phyloP scores from a whole-genome alignment of 192 early-diverging fungal genomes.

The Mortierella alpina region DNA sequence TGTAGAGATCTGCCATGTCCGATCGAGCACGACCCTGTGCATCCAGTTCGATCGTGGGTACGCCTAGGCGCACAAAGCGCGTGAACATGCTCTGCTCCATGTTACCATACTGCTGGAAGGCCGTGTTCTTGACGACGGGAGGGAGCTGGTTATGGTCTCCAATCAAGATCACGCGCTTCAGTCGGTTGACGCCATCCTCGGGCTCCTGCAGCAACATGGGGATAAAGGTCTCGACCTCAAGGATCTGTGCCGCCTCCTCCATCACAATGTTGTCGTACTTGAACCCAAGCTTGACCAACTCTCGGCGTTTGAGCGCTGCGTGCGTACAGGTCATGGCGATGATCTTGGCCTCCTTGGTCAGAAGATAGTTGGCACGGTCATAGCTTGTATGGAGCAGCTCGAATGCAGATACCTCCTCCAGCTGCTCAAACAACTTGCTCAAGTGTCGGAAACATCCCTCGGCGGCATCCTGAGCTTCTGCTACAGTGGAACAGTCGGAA shows the following conservation, averaged over 20 bases:
- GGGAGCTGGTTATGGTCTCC: conserved; percentile 98
- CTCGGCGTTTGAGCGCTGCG: conserved; percentile 89
- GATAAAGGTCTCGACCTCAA: conserved; percentile 96
- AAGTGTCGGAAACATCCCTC: conserved; percentile 88
- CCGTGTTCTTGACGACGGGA: conserved; percentile 92
- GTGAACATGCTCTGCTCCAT: conserved; percentile 97
- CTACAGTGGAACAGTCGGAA: conserved; percentile 56
- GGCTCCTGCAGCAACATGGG: conserved; percentile 88
- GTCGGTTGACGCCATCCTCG: conserved; percentile 68
- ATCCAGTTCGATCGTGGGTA: conserved; percentile 92
- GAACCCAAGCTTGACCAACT: conserved; percentile 90
- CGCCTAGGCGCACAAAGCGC: conserved; percentile 90
- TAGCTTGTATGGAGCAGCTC: conserved; percentile 84
- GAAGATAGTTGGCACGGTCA: conserved; percentile 90
- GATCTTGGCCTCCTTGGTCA: conserved; percentile 96
- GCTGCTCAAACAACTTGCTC: conserved; percentile 82
- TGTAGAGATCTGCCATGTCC: conserved; percentile 84
- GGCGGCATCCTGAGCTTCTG: conserved; percentile 69
- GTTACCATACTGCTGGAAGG: conserved; percentile 86
- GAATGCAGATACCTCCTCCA: conserved; percentile 93
- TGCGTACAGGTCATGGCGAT: conserved; percentile 99
- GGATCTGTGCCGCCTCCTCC: conserved; percentile 96
- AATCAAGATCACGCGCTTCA: conserved; percentile 94
- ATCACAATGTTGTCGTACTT: conserved; percentile 95
- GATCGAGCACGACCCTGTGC: conserved; percentile 87